These are phyloP conservation scores for Ustilago hordei DNA, from an alignment of 1,284 basidiomycete genomes.

Conservation along the genomic window DNA sequence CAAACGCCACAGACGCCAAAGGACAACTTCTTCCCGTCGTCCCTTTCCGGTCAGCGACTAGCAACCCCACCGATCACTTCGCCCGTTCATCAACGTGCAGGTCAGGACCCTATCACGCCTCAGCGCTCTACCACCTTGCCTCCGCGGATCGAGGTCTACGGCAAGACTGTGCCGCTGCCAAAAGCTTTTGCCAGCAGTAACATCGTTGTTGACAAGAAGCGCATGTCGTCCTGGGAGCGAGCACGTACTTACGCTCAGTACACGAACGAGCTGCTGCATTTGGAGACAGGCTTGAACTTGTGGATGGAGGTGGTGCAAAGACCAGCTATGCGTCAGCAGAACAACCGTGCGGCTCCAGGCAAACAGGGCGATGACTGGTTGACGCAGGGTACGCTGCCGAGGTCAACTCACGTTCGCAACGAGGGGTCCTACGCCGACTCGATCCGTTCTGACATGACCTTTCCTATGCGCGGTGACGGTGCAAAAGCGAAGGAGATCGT, in stretches of 20 bases:
- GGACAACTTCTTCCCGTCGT: constrained; percentile 8
- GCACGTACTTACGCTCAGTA: constrained; percentile 57
- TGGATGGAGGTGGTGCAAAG: constrained; percentile 58
- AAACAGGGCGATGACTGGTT: constrained; percentile 21
- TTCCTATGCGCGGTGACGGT: constrained; percentile 64
- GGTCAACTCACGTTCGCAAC: constrained; percentile 35
- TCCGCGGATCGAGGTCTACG: constrained; percentile 50
- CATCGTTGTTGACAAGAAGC: constrained; percentile 51
- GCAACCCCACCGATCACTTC: constrained; percentile 25
- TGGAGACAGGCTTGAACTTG: constrained; percentile 49
- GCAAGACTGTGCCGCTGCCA: constrained; percentile 55
- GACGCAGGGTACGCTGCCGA: constrained; percentile 21
- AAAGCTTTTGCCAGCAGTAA: constrained; percentile 45
- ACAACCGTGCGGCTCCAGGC: constrained; percentile 10
- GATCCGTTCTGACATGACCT: constrained; percentile 61
- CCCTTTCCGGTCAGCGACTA: constrained; percentile 14
- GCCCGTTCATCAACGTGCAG: constrained; percentile 20
- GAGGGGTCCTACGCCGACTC: constrained; percentile 59
- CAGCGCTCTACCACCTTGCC: constrained; percentile 13
- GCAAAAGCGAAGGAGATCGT: constrained; percentile 63
- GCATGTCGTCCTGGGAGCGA: constrained; percentile 57
- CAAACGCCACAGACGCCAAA: constrained; percentile 15
- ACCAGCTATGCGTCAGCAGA: constrained; percentile 49
- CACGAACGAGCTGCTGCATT: constrained; percentile 56
- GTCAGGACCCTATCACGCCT: constrained; percentile 6